A percentile compares a stretch with the other conserved stretches of the same genome.
phyloP scores from a whole-genome alignment of 2,329 filamentous ascomycete genomes.

The Fusarium mexicanum region DNA sequence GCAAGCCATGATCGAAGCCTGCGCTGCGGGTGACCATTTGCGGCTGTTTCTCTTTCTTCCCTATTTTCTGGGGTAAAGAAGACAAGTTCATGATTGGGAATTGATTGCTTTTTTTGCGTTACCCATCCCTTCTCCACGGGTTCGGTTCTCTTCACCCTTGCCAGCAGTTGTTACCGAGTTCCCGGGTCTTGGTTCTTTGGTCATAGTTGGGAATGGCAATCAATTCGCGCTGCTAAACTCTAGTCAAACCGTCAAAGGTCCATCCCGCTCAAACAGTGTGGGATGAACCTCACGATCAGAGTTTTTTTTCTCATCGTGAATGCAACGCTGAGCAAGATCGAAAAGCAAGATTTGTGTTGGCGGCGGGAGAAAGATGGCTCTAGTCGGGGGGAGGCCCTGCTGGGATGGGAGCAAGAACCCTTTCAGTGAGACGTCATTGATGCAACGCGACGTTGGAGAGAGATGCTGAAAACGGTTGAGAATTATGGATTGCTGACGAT shows the following conservation, averaged over 20 bases:
- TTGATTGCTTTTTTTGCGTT: constrained; percentile 32
- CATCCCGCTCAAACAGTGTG: background rate
- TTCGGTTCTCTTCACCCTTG: constrained; percentile 20
- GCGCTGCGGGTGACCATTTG: constrained; percentile 18
- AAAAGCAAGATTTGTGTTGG: constrained; percentile 6
- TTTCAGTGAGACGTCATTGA: constrained; percentile 15
- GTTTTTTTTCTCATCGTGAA: background rate
- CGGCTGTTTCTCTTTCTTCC: background rate
- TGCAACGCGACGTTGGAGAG: constrained; percentile 10
- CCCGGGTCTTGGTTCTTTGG: constrained; percentile 15
- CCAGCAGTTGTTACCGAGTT: constrained; percentile 26
- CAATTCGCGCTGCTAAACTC: background rate
- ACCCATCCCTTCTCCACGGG: constrained; percentile 11
- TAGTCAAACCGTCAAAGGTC: background rate
- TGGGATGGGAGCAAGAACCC: constrained; percentile 5
- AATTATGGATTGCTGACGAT: background rate
- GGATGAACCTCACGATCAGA: constrained; percentile 3
- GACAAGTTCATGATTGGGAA: constrained; percentile 2
- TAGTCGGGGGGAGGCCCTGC: constrained; percentile 9
- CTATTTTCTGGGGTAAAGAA: constrained; percentile 40
- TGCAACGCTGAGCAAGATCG: constrained; percentile 17
- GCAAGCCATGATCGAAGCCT: constrained; percentile 23
- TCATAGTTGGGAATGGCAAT: constrained; percentile 6
- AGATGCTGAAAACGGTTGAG: background rate
- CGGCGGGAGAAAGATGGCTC: constrained; percentile 21